Percentiles rank a stretch among this genome's conserved stretches.
These are phyloP conservation scores for Backusella tuberculispora DNA, from an alignment of 192 early-diverging fungal genomes.

Conservation along the genomic window DNA sequence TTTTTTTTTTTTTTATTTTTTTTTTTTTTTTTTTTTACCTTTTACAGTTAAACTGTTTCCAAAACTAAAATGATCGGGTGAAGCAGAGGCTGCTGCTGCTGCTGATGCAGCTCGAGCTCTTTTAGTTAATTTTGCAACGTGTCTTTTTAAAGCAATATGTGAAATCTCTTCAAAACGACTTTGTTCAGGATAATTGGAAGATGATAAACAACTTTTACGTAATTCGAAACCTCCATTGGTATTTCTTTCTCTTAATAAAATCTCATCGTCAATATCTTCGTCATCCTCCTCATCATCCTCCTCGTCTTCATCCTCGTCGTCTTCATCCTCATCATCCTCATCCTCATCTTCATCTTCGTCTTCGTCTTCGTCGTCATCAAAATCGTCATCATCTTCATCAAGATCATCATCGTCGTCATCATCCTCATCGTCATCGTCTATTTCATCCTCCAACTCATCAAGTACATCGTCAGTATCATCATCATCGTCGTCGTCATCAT, in stretches of 20 bases:
- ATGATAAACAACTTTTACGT: background rate
- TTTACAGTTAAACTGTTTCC: constrained; percentile 79
- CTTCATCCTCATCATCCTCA: background rate
- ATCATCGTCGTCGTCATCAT: constrained; percentile 33
- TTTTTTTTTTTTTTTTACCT: constrained; percentile 49
- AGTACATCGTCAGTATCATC: constrained; percentile 50
- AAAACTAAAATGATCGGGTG: constrained; percentile 60
- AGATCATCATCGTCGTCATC: constrained; percentile 60
- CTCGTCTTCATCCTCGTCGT: background rate
- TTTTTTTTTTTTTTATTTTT: constrained; percentile 57
- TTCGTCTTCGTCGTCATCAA: constrained; percentile 26
- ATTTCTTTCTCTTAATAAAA: background rate
- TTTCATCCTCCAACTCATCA: constrained; percentile 47
- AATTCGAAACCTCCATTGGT: background rate
- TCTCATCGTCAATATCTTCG: background rate
- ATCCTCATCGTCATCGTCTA: constrained; percentile 54
- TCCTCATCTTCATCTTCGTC: constrained; percentile 15
- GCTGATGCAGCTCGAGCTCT: background rate
- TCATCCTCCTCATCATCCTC: background rate
- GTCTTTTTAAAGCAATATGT: background rate
- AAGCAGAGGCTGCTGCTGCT: too few species aligned
- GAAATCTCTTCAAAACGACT: constrained; percentile 4
- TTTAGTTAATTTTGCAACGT: constrained; percentile 1
- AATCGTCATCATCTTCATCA: constrained; percentile 65
- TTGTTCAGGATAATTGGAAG: constrained; percentile 1